phyloP scores from a whole-genome alignment of 257 asterid species.

The Echites panduratus region DNA sequence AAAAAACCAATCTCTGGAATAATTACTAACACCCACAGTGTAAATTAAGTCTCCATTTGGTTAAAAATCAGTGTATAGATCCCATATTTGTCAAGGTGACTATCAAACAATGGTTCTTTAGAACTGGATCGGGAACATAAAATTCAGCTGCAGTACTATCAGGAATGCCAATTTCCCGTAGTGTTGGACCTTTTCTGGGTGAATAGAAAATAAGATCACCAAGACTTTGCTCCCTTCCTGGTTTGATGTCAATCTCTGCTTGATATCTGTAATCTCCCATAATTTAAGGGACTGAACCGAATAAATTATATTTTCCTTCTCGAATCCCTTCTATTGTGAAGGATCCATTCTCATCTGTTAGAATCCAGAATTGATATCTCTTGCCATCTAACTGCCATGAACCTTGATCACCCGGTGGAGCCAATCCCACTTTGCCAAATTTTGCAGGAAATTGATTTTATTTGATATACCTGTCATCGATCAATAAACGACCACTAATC shows the following conservation, averaged over 20 bases:
- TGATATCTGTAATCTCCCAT: constrained; percentile 13
- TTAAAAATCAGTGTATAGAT: constrained; percentile 33
- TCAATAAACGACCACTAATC: constrained; percentile 49
- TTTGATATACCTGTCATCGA: constrained; percentile 40
- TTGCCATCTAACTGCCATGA: constrained; percentile 38
- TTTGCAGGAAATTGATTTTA: background rate
- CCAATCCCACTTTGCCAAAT: constrained; percentile 27
- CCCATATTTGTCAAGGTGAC: too few species aligned
- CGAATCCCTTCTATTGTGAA: constrained; percentile 2
- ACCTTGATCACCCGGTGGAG: constrained; percentile 24
- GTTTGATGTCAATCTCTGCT: background rate
- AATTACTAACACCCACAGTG: constrained; percentile 37
- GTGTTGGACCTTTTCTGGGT: constrained; percentile 48
- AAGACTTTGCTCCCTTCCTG: background rate
- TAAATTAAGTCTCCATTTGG: constrained; percentile 40
- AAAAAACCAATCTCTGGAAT: too few species aligned
- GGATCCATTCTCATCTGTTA: constrained; percentile 8
- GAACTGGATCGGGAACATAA: too few species aligned
- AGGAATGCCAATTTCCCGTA: constrained; percentile 71
- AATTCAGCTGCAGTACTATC: too few species aligned
- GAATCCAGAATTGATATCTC: constrained; percentile 82
- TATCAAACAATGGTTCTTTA: too few species aligned
- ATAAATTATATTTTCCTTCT: constrained; percentile 13
- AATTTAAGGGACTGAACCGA: constrained; percentile 10
- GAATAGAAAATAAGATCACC: constrained; percentile 33